A percentile compares a stretch with the other conserved stretches of the same genome.
phyloP scores from a whole-genome alignment of 352 stramenopile species.

The Globisporangium nunn region DNA sequence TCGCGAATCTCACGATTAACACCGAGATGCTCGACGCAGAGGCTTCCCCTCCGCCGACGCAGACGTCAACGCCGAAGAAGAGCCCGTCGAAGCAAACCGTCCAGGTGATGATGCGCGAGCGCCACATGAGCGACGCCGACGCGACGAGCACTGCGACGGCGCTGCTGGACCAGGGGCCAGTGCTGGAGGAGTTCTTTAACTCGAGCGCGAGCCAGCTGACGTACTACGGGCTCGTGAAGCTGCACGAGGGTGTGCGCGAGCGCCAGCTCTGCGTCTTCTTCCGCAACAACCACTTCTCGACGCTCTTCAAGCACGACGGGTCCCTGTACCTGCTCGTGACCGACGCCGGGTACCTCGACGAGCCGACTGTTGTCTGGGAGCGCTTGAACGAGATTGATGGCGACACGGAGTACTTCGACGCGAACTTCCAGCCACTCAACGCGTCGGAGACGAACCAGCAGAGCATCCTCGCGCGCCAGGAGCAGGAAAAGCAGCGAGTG shows the following conservation, averaged over 20 bases:
- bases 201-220: constrained; percentile 91
- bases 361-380: constrained; percentile 93
- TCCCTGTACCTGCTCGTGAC: constrained; percentile 95
- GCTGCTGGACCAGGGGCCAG: constrained; percentile 64
- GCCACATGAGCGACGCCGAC: constrained; percentile 62
- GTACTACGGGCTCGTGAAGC: constrained; percentile 88
- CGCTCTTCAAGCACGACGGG: constrained; percentile 92
- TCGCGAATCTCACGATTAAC: constrained; percentile 42
- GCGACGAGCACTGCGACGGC: constrained; percentile 46
- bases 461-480: constrained; percentile 52
- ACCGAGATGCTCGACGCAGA: constrained; percentile 12
- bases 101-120: constrained; percentile 69
- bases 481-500: constrained; percentile 25
- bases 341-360: constrained; percentile 94
- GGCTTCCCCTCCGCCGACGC: constrained; percentile 1
- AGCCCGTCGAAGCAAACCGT: constrained; percentile 69
- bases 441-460: constrained; percentile 62
- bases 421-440: constrained; percentile 57
- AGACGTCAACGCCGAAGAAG: constrained; percentile 28
- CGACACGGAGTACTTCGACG: constrained; percentile 72
- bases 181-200: constrained; percentile 90
- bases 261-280: constrained; percentile 95
- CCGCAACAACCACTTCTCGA: constrained; percentile 98
- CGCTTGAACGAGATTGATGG: constrained; percentile 88
- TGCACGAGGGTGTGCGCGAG: constrained; percentile 90